Evolutionary conservation across 2,329 filamentous ascomycete genomes (phyloP).

Genomic region (Helotiales sp.): DNA sequence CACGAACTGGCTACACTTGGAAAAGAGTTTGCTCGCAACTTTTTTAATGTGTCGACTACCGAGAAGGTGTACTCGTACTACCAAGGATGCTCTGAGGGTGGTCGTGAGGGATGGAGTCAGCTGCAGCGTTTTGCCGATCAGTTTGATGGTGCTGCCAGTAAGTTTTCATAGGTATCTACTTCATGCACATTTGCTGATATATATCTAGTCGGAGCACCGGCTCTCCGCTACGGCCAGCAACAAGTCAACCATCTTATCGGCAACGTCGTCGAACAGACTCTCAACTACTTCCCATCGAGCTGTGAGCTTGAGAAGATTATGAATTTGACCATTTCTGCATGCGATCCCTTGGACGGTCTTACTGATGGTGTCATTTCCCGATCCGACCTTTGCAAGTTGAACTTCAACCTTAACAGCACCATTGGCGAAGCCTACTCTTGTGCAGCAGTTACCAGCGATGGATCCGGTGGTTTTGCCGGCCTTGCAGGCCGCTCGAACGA

Average conservation of each 20-base stretch:
- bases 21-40: not conserved
- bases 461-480: not conserved
- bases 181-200: too few species aligned
- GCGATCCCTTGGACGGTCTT: slow-evolving; percentile 55
- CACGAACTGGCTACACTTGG: slow-evolving; percentile 30
- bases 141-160: slow-evolving; percentile 44
- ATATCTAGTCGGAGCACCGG: slow-evolving; percentile 47
- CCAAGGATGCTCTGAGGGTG: slow-evolving; percentile 47
- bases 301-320: slow-evolving; percentile 51
- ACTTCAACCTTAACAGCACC: slow-evolving; percentile 46
- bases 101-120: slow-evolving; percentile 49
- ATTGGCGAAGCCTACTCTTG: slow-evolving; percentile 48
- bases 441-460: slow-evolving; percentile 28
- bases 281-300: slow-evolving; percentile 44
- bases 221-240: slow-evolving; percentile 47
- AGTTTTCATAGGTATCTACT: too few species aligned
- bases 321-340: slow-evolving; percentile 54
- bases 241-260: slow-evolving; percentile 44
- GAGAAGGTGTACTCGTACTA: slow-evolving; percentile 6
- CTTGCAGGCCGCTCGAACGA: not conserved
- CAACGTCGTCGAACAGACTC: slow-evolving; percentile 39
- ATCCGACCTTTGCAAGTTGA: slow-evolving; percentile 46
- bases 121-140: slow-evolving; percentile 40
- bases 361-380: slow-evolving; percentile 55
- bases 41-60: not conserved